Conservation (phyloP, 1,284 basidiomycete species). For the Ustilago curta region DNA sequence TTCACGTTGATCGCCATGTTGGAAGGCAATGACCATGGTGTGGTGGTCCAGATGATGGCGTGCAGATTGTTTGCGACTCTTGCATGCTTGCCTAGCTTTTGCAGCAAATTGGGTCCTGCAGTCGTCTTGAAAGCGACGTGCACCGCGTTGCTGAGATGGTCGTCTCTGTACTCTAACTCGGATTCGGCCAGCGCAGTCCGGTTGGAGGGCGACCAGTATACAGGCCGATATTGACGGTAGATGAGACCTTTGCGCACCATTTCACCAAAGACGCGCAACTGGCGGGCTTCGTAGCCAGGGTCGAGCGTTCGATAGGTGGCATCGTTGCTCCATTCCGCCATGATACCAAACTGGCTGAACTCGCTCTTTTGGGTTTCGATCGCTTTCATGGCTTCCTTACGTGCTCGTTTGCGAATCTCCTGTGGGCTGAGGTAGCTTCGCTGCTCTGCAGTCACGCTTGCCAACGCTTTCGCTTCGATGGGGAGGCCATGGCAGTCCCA, state of each 20-base stretch:
- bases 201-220: constrained; percentile 95
- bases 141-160: constrained; percentile 86
- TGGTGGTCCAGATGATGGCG: constrained; percentile 96
- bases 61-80: constrained; percentile 71
- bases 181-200: constrained; percentile 94
- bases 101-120: constrained; percentile 20
- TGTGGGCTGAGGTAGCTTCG: constrained; percentile 37
- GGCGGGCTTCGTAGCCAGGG: constrained; percentile 86
- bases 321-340: constrained; percentile 87
- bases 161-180: constrained; percentile 89
- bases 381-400: constrained; percentile 80
- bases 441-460: constrained; percentile 73
- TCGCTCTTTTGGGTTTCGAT: constrained; percentile 83
- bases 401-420: constrained; percentile 80
- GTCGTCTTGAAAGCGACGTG: constrained; percentile 81
- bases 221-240: constrained; percentile 86
- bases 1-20: constrained; percentile 95
- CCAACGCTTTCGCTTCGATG: constrained; percentile 73
- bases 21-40: constrained; percentile 94
- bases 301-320: constrained; percentile 80
- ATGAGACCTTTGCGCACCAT: constrained; percentile 87
- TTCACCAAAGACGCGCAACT: constrained; percentile 84
- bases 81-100: constrained; percentile 13
- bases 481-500: constrained; percentile 99
- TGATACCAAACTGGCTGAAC: constrained; percentile 85